Evolutionary conservation across 352 stramenopile genomes (phyloP), one percentile per base, ranked within the genome.

Genomic region (Globisporangium uncinulatum): DNA sequence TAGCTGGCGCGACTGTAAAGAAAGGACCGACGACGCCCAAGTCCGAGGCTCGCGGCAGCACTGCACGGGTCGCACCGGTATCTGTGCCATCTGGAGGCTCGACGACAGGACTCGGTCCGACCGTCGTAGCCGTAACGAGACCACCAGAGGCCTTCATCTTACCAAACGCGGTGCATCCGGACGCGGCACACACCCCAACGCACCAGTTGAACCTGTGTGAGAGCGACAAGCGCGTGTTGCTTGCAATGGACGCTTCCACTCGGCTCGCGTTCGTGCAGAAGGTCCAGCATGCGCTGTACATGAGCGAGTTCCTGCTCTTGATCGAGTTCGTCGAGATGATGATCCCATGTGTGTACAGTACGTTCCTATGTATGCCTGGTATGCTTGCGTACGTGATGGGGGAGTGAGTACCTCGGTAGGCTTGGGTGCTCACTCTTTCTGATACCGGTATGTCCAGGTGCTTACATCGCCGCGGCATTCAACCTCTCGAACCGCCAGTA

Each of bases 311-410:
- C 51, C 34, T 66, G 7, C 41, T 66, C 9, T 34, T 70, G 0
- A 51, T 57, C 20, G 54, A 62, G 43, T 66, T 63, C n/a, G 51
- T 50, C 14, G 63, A 70, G 37, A 46, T 66, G 21, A 45, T 70
- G 24, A 29, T 70, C 5, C 54, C 63, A 1, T 42, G 63, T 15
- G 43, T 70, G 4, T 70, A 70, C 47, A 34, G 62, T 65, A 56
- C 8, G 56, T 52, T 0, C 34, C 2, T 7, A 13, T 39, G 34
- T 13, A 39, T 29, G 34, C 10, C 34, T 39, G 34, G 15, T 8
- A 0, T 34, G 45, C 14, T 50, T 10, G 10, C 34, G 34, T 13
- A 13, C 34, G 34, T 39, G 34, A 4, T 29, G 24, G 24, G 24
- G 24, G 24, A 29, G 24, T n/a, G n/a, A n/a, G n/a, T n/a, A n/a